These are phyloP conservation scores for Rubus parviflorus DNA, from an alignment of 306 rosid genomes.

Conservation along the genomic window DNA sequence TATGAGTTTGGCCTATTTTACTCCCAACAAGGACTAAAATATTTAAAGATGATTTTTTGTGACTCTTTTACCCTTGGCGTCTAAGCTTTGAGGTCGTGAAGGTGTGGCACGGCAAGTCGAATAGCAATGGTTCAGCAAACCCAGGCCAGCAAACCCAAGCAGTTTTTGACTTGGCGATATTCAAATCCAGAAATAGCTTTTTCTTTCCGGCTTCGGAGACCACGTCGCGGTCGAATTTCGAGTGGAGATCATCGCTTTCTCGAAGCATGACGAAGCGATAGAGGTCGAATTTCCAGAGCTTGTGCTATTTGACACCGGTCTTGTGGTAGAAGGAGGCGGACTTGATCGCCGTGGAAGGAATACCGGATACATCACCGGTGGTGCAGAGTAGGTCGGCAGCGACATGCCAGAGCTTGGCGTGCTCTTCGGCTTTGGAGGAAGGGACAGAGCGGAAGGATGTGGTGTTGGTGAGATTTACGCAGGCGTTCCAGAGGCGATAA, in stretches of 20 bases:
- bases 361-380: slow-evolving; percentile 49
- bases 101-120: too few relatives aligned
- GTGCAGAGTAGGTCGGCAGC: slow-evolving; percentile 66
- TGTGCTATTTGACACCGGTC: slow-evolving; percentile 76
- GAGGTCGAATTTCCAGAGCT: slow-evolving; percentile 65
- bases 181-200: slow-evolving; percentile 69
- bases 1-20: too few relatives aligned
- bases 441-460: slow-evolving; percentile 37
- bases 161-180: too few relatives aligned
- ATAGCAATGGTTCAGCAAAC: too few relatives aligned
- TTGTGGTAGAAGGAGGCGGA: slow-evolving; percentile 73
- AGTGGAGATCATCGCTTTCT: slow-evolving; percentile 72
- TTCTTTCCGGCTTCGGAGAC: slow-evolving; percentile 47
- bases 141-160: slow-evolving; percentile 55
- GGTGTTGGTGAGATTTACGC: slow-evolving; percentile 86
- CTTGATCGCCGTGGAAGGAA: slow-evolving; percentile 65
- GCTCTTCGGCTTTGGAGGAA: slow-evolving; percentile 32
- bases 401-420: slow-evolving; percentile 76
- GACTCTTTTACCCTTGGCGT: too few relatives aligned
- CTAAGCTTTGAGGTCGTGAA: too few relatives aligned
- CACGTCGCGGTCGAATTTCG: slow-evolving; percentile 39
- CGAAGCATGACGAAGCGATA: slow-evolving; percentile 68
- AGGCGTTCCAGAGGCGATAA: slow-evolving; percentile 92
- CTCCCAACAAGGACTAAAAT: too few relatives aligned
- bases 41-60: too few relatives aligned